Evolutionary conservation across 2,329 filamentous ascomycete genomes (phyloP).

Genomic region (Colletotrichum tropicale): DNA sequence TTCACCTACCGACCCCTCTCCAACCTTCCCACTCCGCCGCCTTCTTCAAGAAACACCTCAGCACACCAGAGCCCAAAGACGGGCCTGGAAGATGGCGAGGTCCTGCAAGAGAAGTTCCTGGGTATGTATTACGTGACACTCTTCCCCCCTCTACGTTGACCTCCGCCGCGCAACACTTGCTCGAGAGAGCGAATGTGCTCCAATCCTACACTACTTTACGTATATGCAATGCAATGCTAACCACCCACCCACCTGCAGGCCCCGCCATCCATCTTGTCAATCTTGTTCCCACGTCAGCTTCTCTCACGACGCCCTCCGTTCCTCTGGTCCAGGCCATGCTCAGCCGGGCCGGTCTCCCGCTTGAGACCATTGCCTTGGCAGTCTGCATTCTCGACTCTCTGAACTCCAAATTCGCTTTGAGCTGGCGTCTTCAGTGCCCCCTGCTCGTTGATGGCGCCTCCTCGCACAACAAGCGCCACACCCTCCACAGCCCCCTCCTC

Average conservation of each 20-base stretch:
- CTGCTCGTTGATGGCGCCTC: conserved; percentile 35
- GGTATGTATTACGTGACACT: conserved; percentile 33
- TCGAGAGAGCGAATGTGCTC: conserved; percentile 16
- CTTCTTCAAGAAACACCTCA: conserved; percentile 53
- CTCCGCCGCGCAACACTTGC: not conserved
- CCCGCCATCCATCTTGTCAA: conserved; percentile 70
- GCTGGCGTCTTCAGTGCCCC: conserved; percentile 66
- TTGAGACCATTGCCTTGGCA: conserved; percentile 67
- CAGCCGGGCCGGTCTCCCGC: conserved; percentile 59
- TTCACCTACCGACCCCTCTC: conserved; percentile 72
- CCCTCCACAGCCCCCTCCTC: conserved; percentile 42
- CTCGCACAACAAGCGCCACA: conserved; percentile 48
- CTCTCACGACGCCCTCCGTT: conserved; percentile 62
- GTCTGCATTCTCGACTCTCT: conserved; percentile 72
- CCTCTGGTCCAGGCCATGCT: conserved; percentile 66
- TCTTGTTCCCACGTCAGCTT: conserved; percentile 67
- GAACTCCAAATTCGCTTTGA: conserved; percentile 64
- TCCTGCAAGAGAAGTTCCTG: conserved; percentile 40
- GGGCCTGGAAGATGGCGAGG: conserved; percentile 48
- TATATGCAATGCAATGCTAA: conserved; percentile 18
- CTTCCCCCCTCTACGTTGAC: not conserved
- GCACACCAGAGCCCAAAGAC: conserved; percentile 46
- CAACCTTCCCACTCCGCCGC: conserved; percentile 70
- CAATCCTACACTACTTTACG: conserved; percentile 21
- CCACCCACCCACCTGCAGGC: conserved; percentile 44